A percentile compares a stretch with the other conserved stretches of the same genome.
These are phyloP conservation scores for Panaeolus cyanescens DNA, from an alignment of 768 basidiomycete species.

Conservation along the genomic window DNA sequence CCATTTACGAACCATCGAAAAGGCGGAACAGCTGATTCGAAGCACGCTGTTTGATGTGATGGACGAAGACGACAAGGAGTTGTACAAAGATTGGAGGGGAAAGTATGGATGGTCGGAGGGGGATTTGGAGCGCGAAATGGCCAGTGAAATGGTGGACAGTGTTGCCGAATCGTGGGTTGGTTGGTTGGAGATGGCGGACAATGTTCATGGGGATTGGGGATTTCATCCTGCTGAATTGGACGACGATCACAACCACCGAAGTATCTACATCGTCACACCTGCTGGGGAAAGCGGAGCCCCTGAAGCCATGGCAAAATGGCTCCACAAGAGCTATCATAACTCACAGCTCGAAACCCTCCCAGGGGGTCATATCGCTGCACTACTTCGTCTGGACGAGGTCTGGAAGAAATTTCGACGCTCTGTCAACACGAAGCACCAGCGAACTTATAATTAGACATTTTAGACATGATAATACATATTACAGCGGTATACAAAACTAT, in stretches of 20 bases:
- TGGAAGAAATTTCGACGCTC: constrained; percentile 35
- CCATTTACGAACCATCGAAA: constrained; percentile 37
- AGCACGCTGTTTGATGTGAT: constrained; percentile 34
- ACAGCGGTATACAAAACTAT: constrained; percentile 16
- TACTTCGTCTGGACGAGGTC: constrained; percentile 48
- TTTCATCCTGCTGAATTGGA: constrained; percentile 44
- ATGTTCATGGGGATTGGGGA: constrained; percentile 56
- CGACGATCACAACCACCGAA: constrained; percentile 43
- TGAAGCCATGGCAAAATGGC: constrained; percentile 45
- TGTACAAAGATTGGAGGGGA: constrained; percentile 44
- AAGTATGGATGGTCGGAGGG: constrained; percentile 41
- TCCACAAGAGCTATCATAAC: constrained; percentile 49
- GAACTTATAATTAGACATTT: background rate
- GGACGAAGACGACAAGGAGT: constrained; percentile 38
- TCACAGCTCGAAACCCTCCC: constrained; percentile 38
- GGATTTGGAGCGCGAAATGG: constrained; percentile 42
- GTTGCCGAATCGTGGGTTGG: constrained; percentile 56
- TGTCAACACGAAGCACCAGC: constrained; percentile 1
- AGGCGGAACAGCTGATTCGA: constrained; percentile 44
- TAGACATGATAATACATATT: background rate
- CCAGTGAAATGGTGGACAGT: constrained; percentile 45
- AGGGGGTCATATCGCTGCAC: constrained; percentile 51
- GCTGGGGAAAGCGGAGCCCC: constrained; percentile 43
- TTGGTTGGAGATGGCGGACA: constrained; percentile 40
- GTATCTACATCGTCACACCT: constrained; percentile 47